A percentile compares a stretch with the other conserved stretches of the same genome.
Evolutionary conservation across 2,329 filamentous ascomycete species (phyloP).

Genomic region (Cladobotryum mycophilum): DNA sequence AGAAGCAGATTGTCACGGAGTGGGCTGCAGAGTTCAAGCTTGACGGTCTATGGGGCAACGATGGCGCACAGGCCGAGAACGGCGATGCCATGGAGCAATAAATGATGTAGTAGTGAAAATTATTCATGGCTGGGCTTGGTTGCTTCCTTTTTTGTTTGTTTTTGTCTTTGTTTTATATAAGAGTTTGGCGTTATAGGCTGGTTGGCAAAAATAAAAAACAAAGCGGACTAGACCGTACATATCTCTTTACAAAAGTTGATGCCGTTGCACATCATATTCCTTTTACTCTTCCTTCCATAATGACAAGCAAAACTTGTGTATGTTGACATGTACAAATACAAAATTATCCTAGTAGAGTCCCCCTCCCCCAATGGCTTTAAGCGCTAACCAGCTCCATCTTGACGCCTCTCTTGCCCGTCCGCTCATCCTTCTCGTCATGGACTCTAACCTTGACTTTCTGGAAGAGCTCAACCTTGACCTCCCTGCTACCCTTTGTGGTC

Average conservation of each 20-base stretch:
- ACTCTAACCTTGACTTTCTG: conserved; percentile 86
- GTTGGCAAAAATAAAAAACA: conserved; percentile 17
- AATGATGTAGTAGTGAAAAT: not conserved
- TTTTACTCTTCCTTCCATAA: not conserved
- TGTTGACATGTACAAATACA: conserved; percentile 12
- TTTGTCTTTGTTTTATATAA: conserved; percentile 15
- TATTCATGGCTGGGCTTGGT: not conserved
- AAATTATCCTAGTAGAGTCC: conserved; percentile 5
- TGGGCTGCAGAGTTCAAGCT: conserved; percentile 95
- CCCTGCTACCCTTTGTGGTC: conserved; percentile 48
- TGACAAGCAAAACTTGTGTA: not conserved
- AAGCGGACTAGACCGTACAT: conserved; percentile 20
- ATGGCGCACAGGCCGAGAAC: conserved; percentile 16
- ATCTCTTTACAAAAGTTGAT: conserved; percentile 17
- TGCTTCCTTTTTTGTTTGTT: not conserved
- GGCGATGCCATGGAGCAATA: conserved; percentile 50
- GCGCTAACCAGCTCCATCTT: conserved; percentile 60
- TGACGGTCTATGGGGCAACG: conserved; percentile 83
- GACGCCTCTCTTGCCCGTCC: conserved; percentile 90
- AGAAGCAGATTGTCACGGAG: conserved; percentile 84
- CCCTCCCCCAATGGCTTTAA: not conserved
- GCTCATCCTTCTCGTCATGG: conserved; percentile 87
- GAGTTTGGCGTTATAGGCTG: conserved; percentile 28
- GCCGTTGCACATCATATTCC: conserved; percentile 3
- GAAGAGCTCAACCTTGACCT: conserved; percentile 72